Base-by-base conservation (phyloP, 768 basidiomycete genomes). In the Suillus variegatus region DNA sequence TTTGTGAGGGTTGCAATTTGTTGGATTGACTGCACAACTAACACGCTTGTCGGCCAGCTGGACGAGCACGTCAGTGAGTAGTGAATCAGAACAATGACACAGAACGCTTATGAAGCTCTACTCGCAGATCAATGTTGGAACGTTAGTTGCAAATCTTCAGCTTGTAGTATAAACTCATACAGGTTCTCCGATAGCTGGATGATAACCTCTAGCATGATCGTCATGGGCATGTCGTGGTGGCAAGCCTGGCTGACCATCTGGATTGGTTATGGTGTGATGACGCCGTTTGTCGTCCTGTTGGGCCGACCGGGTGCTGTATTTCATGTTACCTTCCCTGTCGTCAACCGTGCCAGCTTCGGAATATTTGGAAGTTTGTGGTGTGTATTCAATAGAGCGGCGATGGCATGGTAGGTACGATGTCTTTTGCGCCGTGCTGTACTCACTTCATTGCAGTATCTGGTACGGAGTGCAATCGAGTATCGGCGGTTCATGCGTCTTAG, bases 191-290 rank as follows among this genome's bases (percentile, higher is more conserved):
- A 58, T 18, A 89, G 86, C 64, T 88, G 87, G 88, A 87, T 87
- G 87, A 88, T 89, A 66, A 86, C 81, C 0, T 88, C 86, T 41
- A 85, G 86, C 2, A 88, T 90, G 88, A 80, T 88, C 25, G 83
- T 86, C 66, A 77, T 85, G 13, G 87, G 87, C 13, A 80, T 91
- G 9, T 87, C 86, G 0, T 90, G 88, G 89, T 91, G 89, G 89
- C 88, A 91, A 75, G 87, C 91, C 12, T 89, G 90, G 88, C 81
- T 92, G 64, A 89, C 85, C 63, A 86, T 88, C n/a, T 88, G 86
- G 87, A 66, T 88, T 40, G 85, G 80, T 47, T 88, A 82, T 75
- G 85, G 72, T 1, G 67, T 87, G 63, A 83, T 85, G 20, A 85
- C 87, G 2, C 85, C 86, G 0, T 88, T 93, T 77, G 82, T 93